Conservation (phyloP, 169 alveolate species). For the Cryptosporidium parvum region DNA sequence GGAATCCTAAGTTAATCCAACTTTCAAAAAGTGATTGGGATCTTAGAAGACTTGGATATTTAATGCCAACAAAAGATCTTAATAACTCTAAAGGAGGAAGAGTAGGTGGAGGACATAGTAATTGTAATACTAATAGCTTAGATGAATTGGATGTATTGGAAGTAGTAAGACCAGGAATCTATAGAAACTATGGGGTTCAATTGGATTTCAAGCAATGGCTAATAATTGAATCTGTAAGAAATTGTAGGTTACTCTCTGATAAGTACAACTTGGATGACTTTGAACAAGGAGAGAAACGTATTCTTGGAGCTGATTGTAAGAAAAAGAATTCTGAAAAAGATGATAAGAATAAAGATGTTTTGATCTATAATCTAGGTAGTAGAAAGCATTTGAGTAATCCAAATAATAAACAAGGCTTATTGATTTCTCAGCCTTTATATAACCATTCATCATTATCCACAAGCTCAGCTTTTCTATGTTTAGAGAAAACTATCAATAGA, state of each 20-base stretch:
- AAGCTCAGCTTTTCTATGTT: slow-evolving; percentile 46
- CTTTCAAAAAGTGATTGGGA: slow-evolving; percentile 71
- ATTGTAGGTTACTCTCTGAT: slow-evolving; percentile 34
- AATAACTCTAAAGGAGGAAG: neutral
- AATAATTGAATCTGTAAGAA: slow-evolving; percentile 52
- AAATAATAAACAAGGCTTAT: neutral
- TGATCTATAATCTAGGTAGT: slow-evolving; percentile 21
- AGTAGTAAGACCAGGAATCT: slow-evolving; percentile 53
- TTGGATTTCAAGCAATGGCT: slow-evolving; percentile 64
- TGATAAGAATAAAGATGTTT: neutral
- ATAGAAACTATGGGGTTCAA: slow-evolving; percentile 49
- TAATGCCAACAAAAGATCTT: neutral
- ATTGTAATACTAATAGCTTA: neutral
- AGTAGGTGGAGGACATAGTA: neutral
- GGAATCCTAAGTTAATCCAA: slow-evolving; percentile 35
- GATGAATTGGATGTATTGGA: slow-evolving; percentile 35
- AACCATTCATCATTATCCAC: slow-evolving; percentile 62
- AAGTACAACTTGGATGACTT: slow-evolving; percentile 36
- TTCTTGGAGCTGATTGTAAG: neutral
- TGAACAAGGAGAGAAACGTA: neutral
- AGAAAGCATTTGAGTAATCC: slow-evolving; percentile 10
- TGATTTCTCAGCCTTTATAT: slow-evolving; percentile 35
- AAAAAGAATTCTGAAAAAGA: neutral
- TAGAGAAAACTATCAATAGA: slow-evolving; percentile 34
- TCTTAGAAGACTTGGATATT: slow-evolving; percentile 15